Conservation (phyloP, 352 stramenopile genomes). For the Phytophthora crassamura region DNA sequence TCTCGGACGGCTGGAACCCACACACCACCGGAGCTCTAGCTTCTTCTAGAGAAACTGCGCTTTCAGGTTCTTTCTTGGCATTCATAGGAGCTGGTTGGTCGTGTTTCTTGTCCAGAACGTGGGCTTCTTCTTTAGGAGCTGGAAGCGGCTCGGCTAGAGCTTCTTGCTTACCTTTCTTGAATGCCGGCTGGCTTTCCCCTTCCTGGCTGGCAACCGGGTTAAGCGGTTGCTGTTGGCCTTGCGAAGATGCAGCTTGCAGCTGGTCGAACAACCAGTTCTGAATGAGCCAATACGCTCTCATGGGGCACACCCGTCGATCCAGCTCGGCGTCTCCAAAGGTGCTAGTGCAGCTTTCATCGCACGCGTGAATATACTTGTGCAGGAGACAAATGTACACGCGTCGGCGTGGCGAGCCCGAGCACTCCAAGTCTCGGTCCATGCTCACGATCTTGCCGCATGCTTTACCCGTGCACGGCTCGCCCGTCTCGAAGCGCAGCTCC, state of each 20-base stretch:
- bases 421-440: constrained; percentile 83
- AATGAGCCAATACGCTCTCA: constrained; percentile 80
- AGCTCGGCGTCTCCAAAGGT: constrained; percentile 60
- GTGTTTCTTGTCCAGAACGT: no score
- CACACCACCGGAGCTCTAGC: constrained; percentile 15
- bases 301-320: constrained; percentile 69
- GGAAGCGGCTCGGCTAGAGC: neutral
- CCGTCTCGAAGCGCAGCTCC: constrained; percentile 78
- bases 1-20: constrained; percentile 53
- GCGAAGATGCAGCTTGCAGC: constrained; percentile 39
- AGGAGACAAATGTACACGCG: constrained; percentile 81
- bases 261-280: constrained; percentile 85
- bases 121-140: neutral
- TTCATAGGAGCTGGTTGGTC: no score
- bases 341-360: constrained; percentile 77
- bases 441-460: constrained; percentile 82
- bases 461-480: constrained; percentile 61
- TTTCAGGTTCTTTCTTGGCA: neutral
- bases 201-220: constrained; percentile 19
- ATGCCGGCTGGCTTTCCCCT: constrained; percentile 15
- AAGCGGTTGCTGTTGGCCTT: constrained; percentile 22
- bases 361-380: constrained; percentile 86
- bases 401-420: constrained; percentile 66
- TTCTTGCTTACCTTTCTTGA: constrained; percentile 27
- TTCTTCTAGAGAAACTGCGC: neutral